These are phyloP conservation scores for Gracilaria caudata DNA, from an alignment of 23 red algal genomes.

Conservation along the genomic window DNA sequence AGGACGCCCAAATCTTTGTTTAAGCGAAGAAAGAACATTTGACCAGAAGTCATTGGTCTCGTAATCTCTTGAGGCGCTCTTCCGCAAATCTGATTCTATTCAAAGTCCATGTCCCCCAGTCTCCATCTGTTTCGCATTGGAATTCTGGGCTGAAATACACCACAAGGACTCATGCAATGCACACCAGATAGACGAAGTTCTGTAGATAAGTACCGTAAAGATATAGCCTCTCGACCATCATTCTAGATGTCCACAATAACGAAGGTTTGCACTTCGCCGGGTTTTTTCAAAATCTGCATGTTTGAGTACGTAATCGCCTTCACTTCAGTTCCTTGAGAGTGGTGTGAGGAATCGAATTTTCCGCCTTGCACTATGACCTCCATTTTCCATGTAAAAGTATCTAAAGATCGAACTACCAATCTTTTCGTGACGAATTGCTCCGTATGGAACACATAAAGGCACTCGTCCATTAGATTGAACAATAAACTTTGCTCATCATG, in stretches of 20 bases:
- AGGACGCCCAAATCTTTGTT: neutral
- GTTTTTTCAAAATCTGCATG: slow-evolving; percentile 73
- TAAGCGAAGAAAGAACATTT: neutral
- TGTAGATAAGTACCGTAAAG: neutral
- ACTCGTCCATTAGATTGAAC: slow-evolving; percentile 90
- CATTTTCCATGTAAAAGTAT: slow-evolving; percentile 42
- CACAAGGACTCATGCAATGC: too few relatives aligned
- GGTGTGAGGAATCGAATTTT: slow-evolving; percentile 26
- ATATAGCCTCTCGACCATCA: neutral
- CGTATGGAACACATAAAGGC: slow-evolving; percentile 81
- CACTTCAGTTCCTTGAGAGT: slow-evolving; percentile 88
- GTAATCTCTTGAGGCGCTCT: neutral
- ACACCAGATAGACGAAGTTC: neutral
- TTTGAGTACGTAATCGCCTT: slow-evolving; percentile 96
- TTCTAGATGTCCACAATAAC: slow-evolving; percentile 94
- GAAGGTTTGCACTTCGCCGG: slow-evolving; percentile 57
- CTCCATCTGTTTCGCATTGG: slow-evolving; percentile 10
- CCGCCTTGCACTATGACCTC: slow-evolving; percentile 5
- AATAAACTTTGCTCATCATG: slow-evolving; percentile 88
- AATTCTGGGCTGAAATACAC: neutral
- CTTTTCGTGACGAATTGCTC: slow-evolving; percentile 70
- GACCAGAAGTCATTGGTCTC: neutral
- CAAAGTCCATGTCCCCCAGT: neutral
- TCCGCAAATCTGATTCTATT: neutral
- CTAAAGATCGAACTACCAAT: slow-evolving; percentile 45